Conservation (phyloP, 2,329 filamentous ascomycete genomes). For the Alternaria hordeiaustralica region DNA sequence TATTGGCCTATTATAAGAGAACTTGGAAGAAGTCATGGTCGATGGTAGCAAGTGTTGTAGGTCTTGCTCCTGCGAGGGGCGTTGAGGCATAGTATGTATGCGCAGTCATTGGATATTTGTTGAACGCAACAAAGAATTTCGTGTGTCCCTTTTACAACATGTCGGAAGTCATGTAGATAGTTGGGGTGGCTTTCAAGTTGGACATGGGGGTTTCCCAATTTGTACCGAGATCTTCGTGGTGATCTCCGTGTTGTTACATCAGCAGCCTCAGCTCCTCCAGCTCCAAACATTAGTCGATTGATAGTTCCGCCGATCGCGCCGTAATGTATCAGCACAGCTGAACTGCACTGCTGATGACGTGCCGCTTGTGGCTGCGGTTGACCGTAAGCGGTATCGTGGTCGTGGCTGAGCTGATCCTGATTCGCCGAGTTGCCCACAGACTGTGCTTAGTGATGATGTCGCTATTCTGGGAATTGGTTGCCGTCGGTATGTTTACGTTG, state of each 20-base stretch:
- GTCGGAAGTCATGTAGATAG: not conserved
- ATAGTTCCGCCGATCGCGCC: not conserved
- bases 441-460: not conserved
- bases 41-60: not conserved
- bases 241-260: not conserved
- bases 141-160: not conserved
- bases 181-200: not conserved
- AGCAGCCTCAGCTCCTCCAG: not conserved
- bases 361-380: conserved; percentile 19
- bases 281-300: conserved; percentile 6
- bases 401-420: conserved; percentile 18
- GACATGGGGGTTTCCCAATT: not conserved
- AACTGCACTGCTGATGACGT: conserved; percentile 20
- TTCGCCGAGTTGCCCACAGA: not conserved
- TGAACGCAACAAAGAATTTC: not conserved
- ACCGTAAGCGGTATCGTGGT: conserved; percentile 13
- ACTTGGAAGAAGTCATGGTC: not conserved
- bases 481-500: not conserved
- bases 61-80: not conserved
- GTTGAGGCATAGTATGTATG: not conserved
- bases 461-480: not conserved
- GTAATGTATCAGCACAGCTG: not conserved
- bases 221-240: not conserved
- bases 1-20: conserved; percentile 1
- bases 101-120: not conserved